These are phyloP conservation scores for Dittrichia graveolens DNA, from an alignment of 129 eudicot genomes.

Conservation along the genomic window DNA sequence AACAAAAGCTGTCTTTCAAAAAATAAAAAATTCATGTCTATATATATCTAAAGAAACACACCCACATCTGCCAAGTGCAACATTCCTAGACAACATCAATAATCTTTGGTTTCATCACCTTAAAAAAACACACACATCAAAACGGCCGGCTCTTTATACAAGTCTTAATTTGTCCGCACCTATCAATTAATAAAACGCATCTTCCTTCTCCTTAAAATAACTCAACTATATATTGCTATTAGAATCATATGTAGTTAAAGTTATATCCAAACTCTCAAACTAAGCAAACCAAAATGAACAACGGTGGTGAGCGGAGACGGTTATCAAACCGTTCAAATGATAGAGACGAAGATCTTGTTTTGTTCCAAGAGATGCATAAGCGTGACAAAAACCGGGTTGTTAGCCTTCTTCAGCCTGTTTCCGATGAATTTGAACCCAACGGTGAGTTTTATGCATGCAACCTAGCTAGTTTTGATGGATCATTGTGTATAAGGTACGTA, in stretches of 20 bases:
- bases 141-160: conserved; percentile 35
- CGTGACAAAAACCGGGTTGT: conserved; percentile 57
- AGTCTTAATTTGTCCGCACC: conserved; percentile 26
- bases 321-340: conserved; percentile 43
- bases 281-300: conserved; percentile 35
- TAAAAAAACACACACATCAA: conserved; percentile 22
- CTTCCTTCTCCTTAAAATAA: conserved; percentile 8
- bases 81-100: conserved; percentile 25
- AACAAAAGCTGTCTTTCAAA: too few species aligned
- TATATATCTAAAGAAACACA: neutral
- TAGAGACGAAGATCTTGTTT: conserved; percentile 65
- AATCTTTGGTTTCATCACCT: conserved; percentile 43
- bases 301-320: conserved; percentile 25
- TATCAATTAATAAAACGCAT: neutral
- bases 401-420: conserved; percentile 75
- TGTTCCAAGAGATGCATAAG: conserved; percentile 65
- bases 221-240: neutral
- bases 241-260: conserved; percentile 6
- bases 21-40: too few species aligned
- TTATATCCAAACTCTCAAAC: neutral
- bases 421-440: conserved; percentile 72
- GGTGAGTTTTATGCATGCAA: conserved; percentile 36
- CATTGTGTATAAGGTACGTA: neutral
- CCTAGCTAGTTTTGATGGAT: neutral
- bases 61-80: conserved; percentile 32